Evolutionary conservation across 108 stramenopile genomes (phyloP), one percentile per base, ranked within the genome.

Genomic region (Hondaea fermentalgiana): DNA sequence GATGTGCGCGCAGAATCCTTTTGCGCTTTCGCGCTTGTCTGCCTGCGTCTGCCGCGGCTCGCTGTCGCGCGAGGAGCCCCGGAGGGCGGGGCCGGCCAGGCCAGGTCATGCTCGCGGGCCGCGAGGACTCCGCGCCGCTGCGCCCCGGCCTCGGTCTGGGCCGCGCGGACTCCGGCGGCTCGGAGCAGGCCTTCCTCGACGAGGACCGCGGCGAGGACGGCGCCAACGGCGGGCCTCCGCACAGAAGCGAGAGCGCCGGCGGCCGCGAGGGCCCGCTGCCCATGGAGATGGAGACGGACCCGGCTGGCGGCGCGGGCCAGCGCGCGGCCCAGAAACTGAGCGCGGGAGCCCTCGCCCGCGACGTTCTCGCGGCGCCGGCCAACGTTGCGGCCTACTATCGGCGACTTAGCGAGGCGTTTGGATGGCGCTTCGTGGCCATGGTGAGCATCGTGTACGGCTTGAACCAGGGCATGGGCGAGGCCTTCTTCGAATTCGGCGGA

Each of bases 341-440:
- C 35, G 35, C 35, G 35, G 35, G 35, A 35, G 35, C 35, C 35
- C 35, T 35, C 35, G 55, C 4, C 16, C 45, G 28, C n/a, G 76
- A 83, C 3, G 76, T 8, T 6, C 45, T 83, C 45, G 51, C 49
- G 0, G 76, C 76, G 45, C 76, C 76, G 10, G 25, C 25, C 19
- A 83, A 35, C 58, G 87, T 87, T 8, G 25, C 25, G 21, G 58
- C 28, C 16, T 89, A 72, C 88, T 89, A 83, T 47, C 42, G 57
- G 29, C 28, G 87, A 0, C 89, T 89, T 8, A n/a, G n/a, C 44
- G 49, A 5, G 53, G 72, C 72, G 8, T 89, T 89, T 19, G 72
- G 89, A 14, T 87, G 72, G 72, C 43, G 87, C n/a, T 89, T 72
- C 57, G 89, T 89, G 72, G 76, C 87, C 12, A 89, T 76, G 44